These are phyloP conservation scores for Lactarius sp. DNA, from an alignment of 768 basidiomycete species.

Conservation along the genomic window DNA sequence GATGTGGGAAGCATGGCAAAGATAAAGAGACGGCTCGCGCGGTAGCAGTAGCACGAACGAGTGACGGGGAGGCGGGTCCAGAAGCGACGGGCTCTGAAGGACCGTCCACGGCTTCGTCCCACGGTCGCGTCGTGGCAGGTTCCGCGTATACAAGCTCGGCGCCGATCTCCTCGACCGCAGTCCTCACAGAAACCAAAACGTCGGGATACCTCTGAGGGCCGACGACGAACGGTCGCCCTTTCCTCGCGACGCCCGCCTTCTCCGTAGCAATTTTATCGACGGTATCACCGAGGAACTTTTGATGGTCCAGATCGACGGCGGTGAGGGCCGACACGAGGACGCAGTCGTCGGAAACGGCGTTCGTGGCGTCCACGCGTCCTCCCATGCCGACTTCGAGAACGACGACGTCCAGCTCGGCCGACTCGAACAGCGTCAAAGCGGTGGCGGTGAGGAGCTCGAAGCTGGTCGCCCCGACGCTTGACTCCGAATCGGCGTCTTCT, in stretches of 20 bases:
- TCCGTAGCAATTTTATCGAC: conserved; percentile 69
- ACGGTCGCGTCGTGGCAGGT: conserved; percentile 35
- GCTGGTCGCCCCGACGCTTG: conserved; percentile 48
- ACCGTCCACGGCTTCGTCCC: conserved; percentile 37
- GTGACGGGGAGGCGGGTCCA: conserved; percentile 34
- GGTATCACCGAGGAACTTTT: conserved; percentile 78
- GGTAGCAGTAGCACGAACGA: conserved; percentile 33
- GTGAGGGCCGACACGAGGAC: conserved; percentile 81
- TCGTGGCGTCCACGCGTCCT: conserved; percentile 88
- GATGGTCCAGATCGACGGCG: conserved; percentile 89
- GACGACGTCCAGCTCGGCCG: conserved; percentile 64
- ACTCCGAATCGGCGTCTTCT: conserved; percentile 41
- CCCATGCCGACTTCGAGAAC: conserved; percentile 96
- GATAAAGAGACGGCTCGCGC: conserved; percentile 40
- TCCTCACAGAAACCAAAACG: conserved; percentile 43
- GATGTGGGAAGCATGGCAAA: conserved; percentile 42
- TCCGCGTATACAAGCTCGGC: conserved; percentile 34
- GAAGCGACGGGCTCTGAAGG: conserved; percentile 22
- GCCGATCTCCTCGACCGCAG: conserved; percentile 39
- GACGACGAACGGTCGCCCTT: conserved; percentile 56
- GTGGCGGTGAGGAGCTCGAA: conserved; percentile 87
- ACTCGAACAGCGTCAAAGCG: conserved; percentile 73
- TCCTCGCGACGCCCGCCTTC: conserved; percentile 77
- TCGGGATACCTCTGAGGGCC: conserved; percentile 54
- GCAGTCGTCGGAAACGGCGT: conserved; percentile 65